Evolutionary conservation across 345 rosid genomes (phyloP).

Genomic region (Adansonia digitata): DNA sequence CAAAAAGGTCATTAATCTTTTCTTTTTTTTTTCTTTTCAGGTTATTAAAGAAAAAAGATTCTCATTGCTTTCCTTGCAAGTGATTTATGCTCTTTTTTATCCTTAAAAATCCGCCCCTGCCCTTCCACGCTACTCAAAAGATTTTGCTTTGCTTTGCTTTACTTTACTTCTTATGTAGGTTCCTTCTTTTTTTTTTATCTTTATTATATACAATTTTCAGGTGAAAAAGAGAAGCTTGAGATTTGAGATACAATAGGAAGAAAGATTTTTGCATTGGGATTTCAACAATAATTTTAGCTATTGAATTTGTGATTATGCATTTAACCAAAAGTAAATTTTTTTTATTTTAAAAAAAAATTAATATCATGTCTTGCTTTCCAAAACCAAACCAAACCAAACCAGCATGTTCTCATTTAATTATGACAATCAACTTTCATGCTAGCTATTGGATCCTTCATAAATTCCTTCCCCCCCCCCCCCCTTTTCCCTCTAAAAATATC

Average conservation of each 20-base stretch:
- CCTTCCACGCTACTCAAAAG: constrained; percentile 45
- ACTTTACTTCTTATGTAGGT: not conserved
- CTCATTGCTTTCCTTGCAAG: constrained; percentile 30
- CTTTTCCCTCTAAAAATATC: no score
- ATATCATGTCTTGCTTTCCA: not conserved
- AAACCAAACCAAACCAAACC: not conserved
- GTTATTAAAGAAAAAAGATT: not conserved
- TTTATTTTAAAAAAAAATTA: not conserved
- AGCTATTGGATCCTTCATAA: no score
- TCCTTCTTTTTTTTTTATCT: not conserved
- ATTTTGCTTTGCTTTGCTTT: not conserved
- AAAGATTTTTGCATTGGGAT: not conserved
- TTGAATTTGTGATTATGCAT: not conserved
- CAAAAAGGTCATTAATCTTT: not conserved
- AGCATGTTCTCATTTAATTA: constrained; percentile 20
- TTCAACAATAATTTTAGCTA: not conserved
- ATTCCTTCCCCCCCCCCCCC: no score
- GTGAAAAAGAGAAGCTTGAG: not conserved
- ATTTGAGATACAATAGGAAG: not conserved
- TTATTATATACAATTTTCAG: not conserved
- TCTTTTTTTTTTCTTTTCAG: not conserved
- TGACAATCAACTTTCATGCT: constrained; percentile 23
- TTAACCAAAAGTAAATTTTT: not conserved
- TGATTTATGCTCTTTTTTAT: constrained; percentile 5
- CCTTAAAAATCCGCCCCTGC: constrained; percentile 14